Evolutionary conservation across 176 grass and related monocot species (phyloP), one percentile per base, ranked within the genome.

Genomic region (Tillandsia fasciculata): DNA sequence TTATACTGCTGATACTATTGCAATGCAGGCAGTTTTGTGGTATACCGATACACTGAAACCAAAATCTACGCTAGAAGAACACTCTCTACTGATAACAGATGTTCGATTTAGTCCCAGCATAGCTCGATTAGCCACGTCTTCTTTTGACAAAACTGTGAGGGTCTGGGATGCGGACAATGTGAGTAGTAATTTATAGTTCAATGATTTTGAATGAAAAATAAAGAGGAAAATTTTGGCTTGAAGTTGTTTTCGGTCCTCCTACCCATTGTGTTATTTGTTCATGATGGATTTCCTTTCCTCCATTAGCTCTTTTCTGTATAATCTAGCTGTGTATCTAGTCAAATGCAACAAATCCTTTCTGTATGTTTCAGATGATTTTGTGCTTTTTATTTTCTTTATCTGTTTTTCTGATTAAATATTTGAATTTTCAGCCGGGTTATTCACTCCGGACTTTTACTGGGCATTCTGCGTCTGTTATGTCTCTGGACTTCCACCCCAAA

Each of bases 401-500:
- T 26, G 2, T 63, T 68, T 64, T 18, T 69, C 12, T 20, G 20
- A 68, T 14, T 61, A 63, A 67, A 66, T 5, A 68, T 72, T 51
- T 76, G n/a, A 69, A 71, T 77, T 53, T 78, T 57, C 64, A 90
- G 87, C 66, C 49, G 17, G 73, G 66, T 66, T 68, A 65, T 70
- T 65, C 14, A 66, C 15, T 86, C 53, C 72, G 78, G 8, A 78
- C 87, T 52, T 86, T 86, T 53, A 50, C 42, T n/a, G 83, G 87
- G 8, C 87, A 90, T 76, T 71, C 50, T 52, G 74, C 83, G 57
- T 72, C 53, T 63, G 87, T 85, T 11, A 79, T 52, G 63, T 89
- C 87, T 20, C 18, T 89, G 42, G 87, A 89, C 51, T 89, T 89
- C 64, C 79, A 89, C 73, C 87, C 82, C 11, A 64, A 71, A 48